Evolutionary conservation across 1,284 basidiomycete species (phyloP), one percentile per base, ranked within the genome.

Genomic region (Filobasidium uniguttulatum): DNA sequence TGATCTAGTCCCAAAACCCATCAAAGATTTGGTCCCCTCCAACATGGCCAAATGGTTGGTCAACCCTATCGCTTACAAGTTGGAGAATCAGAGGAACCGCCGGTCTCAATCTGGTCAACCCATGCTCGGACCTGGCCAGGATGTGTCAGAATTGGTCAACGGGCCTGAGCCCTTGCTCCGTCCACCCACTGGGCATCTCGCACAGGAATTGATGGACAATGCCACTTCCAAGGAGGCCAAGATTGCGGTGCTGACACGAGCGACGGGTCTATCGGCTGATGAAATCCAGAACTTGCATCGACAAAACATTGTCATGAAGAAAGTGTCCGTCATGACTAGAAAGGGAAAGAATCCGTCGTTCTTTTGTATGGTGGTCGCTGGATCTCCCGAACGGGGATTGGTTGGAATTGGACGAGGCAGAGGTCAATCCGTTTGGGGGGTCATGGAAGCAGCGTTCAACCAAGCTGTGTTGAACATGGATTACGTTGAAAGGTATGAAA

Each of bases 401-500:
- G 82, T 98, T 1, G 93, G 93, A 3, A 76, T 85, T 44, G 93
- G 93, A 3, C 80, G 87, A 62, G 91, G 84, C 44, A 88, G 90
- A 67, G 82, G 84, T 61, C 67, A 68, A 38, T 69, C 70, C 10
- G 62, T 73, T 5, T 50, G 72, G 8, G 62, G 73, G 31, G 89
- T 89, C 0, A 65, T 76, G 29, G 72, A 75, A 46, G 80, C 82
- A 61, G 80, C 85, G 7, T 76, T 81, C 62, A 72, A 77, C 35
- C 77, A 84, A 63, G 66, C 67, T 23, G 59, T 62, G 9, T 49
- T 62, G 25, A 55, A 56, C 17, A 83, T 97, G 82, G 91, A 96
- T 68, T 82, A 76, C 60, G 85, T 97, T 53, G 80, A 85, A 59
- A 78, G 85, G 15, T 93, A 86, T 66, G 90, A 96, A 69, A 73